phyloP scores from a whole-genome alignment of 768 basidiomycete genomes.

The Phlegmacium glaucopus region DNA sequence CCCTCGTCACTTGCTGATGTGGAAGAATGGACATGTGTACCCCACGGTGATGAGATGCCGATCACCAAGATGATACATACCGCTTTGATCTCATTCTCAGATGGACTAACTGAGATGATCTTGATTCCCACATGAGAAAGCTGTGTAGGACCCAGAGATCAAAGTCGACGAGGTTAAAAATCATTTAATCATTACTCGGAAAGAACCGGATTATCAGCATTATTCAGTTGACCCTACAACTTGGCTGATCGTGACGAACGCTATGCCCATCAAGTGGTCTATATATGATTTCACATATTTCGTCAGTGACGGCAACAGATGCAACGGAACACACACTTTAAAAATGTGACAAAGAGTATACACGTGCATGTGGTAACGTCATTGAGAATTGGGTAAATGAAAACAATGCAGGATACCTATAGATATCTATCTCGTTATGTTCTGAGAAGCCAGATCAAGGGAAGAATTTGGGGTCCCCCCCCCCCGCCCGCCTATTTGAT shows the following conservation, averaged over 20 bases:
- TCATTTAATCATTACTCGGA: conserved; percentile 9
- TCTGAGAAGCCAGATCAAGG: neutral
- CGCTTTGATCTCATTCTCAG: neutral
- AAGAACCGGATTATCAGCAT: conserved; percentile 14
- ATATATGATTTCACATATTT: neutral
- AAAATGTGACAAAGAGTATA: conserved; percentile 5
- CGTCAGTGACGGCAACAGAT: conserved; percentile 13
- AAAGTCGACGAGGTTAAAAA: conserved; percentile 6
- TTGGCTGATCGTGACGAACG: too few species aligned
- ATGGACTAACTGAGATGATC: neutral
- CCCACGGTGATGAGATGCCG: neutral
- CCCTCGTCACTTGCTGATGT: too few species aligned
- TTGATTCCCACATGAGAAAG: neutral
- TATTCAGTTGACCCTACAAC: too few species aligned
- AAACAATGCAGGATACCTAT: conserved; percentile 8
- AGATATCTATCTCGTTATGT: conserved; percentile 9
- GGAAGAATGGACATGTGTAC: too few species aligned
- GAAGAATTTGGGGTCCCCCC: conserved; percentile 2
- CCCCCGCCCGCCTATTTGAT: conserved; percentile 49
- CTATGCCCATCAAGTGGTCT: too few species aligned
- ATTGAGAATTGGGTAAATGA: conserved; percentile 4
- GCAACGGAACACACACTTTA: conserved; percentile 15
- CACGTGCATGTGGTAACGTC: conserved; percentile 6
- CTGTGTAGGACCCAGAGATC: neutral
- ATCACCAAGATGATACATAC: neutral